phyloP scores from a whole-genome alignment of 164 flowering plant genomes.

The Magnolia changhungtana region DNA sequence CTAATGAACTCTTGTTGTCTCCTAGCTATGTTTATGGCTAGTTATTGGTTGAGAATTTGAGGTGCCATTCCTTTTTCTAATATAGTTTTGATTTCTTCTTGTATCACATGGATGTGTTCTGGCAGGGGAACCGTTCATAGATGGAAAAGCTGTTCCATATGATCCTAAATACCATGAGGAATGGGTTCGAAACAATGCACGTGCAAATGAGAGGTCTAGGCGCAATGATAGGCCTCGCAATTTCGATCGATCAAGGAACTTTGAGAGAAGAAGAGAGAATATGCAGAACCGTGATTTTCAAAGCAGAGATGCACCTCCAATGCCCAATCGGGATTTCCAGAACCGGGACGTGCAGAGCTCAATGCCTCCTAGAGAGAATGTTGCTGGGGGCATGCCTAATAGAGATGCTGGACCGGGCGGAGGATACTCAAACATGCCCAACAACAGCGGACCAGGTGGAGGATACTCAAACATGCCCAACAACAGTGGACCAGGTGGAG shows the following conservation, averaged over 20 bases:
- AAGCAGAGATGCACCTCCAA: slow-evolving; percentile 11
- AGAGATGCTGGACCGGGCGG: slow-evolving; percentile 4
- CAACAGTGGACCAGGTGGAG: slow-evolving; percentile 2
- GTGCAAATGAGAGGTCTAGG: slow-evolving; percentile 24
- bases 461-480: slow-evolving; percentile 15
- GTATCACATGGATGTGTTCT: background rate
- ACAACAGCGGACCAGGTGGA: too few relatives aligned
- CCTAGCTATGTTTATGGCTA: too few relatives aligned
- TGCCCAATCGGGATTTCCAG: too few relatives aligned
- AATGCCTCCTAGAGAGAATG: too few relatives aligned
- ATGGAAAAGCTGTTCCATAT: slow-evolving; percentile 45
- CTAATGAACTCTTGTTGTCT: too few relatives aligned
- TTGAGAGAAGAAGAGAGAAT: slow-evolving; percentile 27
- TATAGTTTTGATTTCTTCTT: too few relatives aligned
- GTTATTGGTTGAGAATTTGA: too few relatives aligned
- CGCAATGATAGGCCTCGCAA: slow-evolving; percentile 28
- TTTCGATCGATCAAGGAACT: slow-evolving; percentile 23
- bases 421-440: background rate
- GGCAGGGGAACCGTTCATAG: slow-evolving; percentile 42
- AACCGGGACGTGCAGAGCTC: too few relatives aligned
- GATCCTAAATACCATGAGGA: slow-evolving; percentile 48
- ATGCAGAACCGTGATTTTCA: slow-evolving; percentile 24
- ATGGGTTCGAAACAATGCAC: slow-evolving; percentile 33
- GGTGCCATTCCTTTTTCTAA: too few relatives aligned
- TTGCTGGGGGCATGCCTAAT: slow-evolving; percentile 12